These are phyloP conservation scores for Dujonia santamariae DNA, from an alignment of 1,139 yeast genomes.

Conservation along the genomic window DNA sequence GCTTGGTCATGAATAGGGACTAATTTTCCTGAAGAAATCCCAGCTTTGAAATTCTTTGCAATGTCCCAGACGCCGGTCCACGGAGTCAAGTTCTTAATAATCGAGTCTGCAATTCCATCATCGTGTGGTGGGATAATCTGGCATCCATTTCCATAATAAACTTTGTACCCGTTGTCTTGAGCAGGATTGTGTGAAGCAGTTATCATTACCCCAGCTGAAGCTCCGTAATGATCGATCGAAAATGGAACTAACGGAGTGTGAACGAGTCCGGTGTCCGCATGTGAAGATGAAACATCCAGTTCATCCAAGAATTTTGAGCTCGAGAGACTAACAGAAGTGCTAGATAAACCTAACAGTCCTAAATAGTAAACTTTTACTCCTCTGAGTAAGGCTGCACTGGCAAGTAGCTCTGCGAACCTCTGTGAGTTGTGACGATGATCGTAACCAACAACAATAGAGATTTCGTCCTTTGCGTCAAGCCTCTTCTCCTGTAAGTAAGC, in stretches of 20 bases:
- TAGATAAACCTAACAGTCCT: conserved; percentile 37
- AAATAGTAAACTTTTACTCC: conserved; percentile 71
- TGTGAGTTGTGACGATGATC: conserved; percentile 85
- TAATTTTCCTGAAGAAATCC: conserved; percentile 19
- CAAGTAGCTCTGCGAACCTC: conserved; percentile 76
- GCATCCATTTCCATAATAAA: conserved; percentile 90
- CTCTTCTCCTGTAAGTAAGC: conserved; percentile 39
- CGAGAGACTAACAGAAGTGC: conserved; percentile 21
- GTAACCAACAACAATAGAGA: conserved; percentile 75
- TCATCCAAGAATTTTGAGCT: conserved; percentile 8
- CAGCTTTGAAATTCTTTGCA: conserved; percentile 25
- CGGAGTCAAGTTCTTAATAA: conserved; percentile 60
- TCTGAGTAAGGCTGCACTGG: conserved; percentile 63
- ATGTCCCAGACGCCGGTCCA: conserved; percentile 54
- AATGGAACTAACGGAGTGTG: conserved; percentile 96
- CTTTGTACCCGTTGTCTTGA: conserved; percentile 90
- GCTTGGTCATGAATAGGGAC: conserved; percentile 27
- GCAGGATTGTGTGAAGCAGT: conserved; percentile 98
- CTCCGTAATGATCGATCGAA: conserved; percentile 59
- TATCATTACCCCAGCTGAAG: conserved; percentile 88
- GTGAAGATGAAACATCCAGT: conserved; percentile 1
- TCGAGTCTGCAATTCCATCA: conserved; percentile 60
- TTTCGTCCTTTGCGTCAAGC: conserved; percentile 4
- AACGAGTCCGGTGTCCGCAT: conserved; percentile 28
- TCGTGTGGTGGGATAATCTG: conserved; percentile 96